A percentile compares a stretch with the other conserved stretches of the same genome.
phyloP scores from a whole-genome alignment of 129 eudicot species.

The Oenanthe sinensis region DNA sequence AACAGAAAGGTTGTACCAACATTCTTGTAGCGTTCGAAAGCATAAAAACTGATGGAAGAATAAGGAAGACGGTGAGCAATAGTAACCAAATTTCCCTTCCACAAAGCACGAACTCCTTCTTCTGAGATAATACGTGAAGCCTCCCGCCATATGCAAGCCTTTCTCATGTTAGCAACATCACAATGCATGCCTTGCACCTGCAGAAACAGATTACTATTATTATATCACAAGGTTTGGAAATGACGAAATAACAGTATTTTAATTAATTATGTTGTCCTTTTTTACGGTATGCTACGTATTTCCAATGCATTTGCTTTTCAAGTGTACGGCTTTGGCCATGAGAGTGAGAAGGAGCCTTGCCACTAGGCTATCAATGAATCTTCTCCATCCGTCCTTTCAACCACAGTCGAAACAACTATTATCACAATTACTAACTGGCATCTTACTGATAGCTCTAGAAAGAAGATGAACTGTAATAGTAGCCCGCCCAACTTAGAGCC shows the following conservation, averaged over 20 bases:
- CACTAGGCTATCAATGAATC: neutral
- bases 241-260: neutral
- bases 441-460: neutral
- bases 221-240: slow-evolving; percentile 7
- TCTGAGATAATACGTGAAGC: slow-evolving; percentile 64
- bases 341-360: neutral
- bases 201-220: slow-evolving; percentile 8
- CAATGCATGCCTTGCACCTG: slow-evolving; percentile 96
- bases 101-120: slow-evolving; percentile 86
- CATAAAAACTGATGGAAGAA: slow-evolving; percentile 82
- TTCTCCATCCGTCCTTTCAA: neutral
- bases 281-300: neutral
- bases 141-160: slow-evolving; percentile 74
- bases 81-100: slow-evolving; percentile 93
- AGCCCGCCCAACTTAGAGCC: too few relatives aligned
- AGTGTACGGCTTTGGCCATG: neutral
- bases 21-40: slow-evolving; percentile 88
- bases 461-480: neutral
- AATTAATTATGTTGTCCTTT: neutral
- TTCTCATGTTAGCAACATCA: slow-evolving; percentile 55
- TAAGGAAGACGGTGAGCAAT: slow-evolving; percentile 86
- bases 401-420: neutral
- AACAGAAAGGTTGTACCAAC: slow-evolving; percentile 59
- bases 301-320: neutral
- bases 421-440: neutral